Evolutionary conservation across 169 alveolate genomes (phyloP), one percentile per base, ranked within the genome.

Genomic region (Cryptosporidium parvum): DNA sequence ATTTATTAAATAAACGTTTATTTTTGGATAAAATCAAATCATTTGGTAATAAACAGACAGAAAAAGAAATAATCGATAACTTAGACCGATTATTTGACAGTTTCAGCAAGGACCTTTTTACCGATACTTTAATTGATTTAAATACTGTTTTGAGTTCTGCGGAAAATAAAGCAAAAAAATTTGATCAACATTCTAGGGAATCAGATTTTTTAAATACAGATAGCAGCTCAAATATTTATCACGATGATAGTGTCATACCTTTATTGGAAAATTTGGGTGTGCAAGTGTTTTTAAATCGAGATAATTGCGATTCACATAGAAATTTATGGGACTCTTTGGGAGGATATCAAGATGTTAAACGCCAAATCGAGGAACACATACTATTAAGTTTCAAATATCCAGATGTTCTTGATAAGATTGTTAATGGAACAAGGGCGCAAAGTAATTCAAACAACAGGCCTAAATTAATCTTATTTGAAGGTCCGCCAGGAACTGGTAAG

Each of bases 401-500:
- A 4, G 97, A 95, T 39, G 93, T 96, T 5, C 94, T 92, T 87
- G 96, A 94, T 62, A 68, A 95, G 68, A 94, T 96, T 14, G 93
- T 96, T 4, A 71, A 93, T 65, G 93, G 91, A 23, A 96, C 98
- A 7, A 91, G 98, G 68, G 91, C 93, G 58, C 75, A 87, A 87
- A 92, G 93, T 68, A 71, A 94, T 85, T 96, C 95, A 45, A 92
- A 92, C 7, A 96, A 96, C 75, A 91, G 97, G 69, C 97, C 98
- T 23, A 94, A 93, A 70, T 95, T 96, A 29, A 95, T 96, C 4
- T 85, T 96, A 26, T 96, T 96, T 85, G 98, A 96, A 91, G 98
- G 98, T 0, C 98, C 98, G 33, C 98, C 98, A 45, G 98, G 98
- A 18, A 95, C 97, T 65, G 98, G 98, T 1, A 96, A 96, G 75